Conservation (phyloP, 148 eudicot genomes). For the Camellia japonica region DNA sequence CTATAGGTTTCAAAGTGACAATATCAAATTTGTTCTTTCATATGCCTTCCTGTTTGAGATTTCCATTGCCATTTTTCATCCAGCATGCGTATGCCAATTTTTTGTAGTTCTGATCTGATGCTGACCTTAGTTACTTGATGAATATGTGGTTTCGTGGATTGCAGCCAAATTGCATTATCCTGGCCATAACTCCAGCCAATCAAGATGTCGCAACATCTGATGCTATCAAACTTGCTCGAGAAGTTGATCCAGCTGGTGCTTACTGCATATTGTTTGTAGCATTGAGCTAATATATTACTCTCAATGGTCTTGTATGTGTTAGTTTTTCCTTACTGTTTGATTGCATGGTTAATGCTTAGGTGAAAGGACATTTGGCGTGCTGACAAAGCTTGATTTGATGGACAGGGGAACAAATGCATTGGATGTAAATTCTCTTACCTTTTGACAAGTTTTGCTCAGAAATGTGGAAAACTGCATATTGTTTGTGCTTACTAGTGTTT, state of each 20-base stretch:
- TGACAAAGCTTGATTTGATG: constrained; percentile 75
- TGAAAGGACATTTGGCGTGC: constrained; percentile 66
- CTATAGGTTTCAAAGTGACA: neutral
- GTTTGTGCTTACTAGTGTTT: too few species aligned
- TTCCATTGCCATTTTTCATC: too few species aligned
- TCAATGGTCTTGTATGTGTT: neutral
- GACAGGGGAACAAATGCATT: constrained; percentile 72
- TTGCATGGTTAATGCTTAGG: constrained; percentile 29
- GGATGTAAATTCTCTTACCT: constrained; percentile 33
- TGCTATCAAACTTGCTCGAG: constrained; percentile 81
- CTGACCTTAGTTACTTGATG: neutral
- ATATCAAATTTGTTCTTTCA: neutral
- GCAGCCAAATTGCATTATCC: constrained; percentile 79
- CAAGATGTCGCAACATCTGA: constrained; percentile 94
- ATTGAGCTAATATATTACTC: neutral
- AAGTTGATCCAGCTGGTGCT: constrained; percentile 79
- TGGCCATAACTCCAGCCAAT: constrained; percentile 93
- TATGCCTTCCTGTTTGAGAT: neutral
- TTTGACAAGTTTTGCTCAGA: neutral
- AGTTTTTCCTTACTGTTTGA: neutral
- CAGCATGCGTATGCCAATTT: neutral
- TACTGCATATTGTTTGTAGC: neutral
- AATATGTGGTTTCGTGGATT: constrained; percentile 11
- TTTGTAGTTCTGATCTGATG: neutral
- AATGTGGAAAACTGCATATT: neutral